Evolutionary conservation across 192 early-diverging fungal genomes (phyloP).

Genomic region (Chytriomyces sp.): DNA sequence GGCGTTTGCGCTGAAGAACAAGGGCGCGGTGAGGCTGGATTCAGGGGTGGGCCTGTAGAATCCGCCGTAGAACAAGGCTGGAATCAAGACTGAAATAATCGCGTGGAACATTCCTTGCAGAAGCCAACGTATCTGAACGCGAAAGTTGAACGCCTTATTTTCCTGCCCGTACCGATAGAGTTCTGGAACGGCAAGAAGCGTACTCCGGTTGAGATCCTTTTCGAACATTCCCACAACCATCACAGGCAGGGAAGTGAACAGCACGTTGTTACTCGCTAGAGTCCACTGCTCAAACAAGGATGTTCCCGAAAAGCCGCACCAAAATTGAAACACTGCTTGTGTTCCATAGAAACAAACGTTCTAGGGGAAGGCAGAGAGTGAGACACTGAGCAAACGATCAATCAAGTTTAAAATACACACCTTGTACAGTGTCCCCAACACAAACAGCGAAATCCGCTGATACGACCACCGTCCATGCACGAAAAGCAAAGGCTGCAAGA

Average conservation of each 20-base stretch:
- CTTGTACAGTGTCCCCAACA: constrained; percentile 87
- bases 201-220: constrained; percentile 73
- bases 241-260: constrained; percentile 81
- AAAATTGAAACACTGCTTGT: constrained; percentile 78
- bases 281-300: constrained; percentile 73
- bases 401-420: constrained; percentile 10
- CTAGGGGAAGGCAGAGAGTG: constrained; percentile 6
- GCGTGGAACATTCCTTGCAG: constrained; percentile 61
- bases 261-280: constrained; percentile 79
- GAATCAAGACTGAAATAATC: constrained; percentile 27
- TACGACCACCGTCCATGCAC: constrained; percentile 92
- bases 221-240: constrained; percentile 80
- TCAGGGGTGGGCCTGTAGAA: not conserved
- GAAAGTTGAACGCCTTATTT: constrained; percentile 62
- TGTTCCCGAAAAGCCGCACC: constrained; percentile 78
- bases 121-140: constrained; percentile 61
- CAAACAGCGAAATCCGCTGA: constrained; percentile 52
- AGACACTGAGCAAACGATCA: not conserved
- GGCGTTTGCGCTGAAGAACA: constrained; percentile 14
- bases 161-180: constrained; percentile 68
- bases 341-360: constrained; percentile 77
- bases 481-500: constrained; percentile 79
- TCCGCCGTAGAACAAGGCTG: constrained; percentile 30
- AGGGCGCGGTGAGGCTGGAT: not conserved
- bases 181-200: constrained; percentile 71